Conservation (phyloP, 1,284 basidiomycete genomes). For the Fomes fomentarius region DNA sequence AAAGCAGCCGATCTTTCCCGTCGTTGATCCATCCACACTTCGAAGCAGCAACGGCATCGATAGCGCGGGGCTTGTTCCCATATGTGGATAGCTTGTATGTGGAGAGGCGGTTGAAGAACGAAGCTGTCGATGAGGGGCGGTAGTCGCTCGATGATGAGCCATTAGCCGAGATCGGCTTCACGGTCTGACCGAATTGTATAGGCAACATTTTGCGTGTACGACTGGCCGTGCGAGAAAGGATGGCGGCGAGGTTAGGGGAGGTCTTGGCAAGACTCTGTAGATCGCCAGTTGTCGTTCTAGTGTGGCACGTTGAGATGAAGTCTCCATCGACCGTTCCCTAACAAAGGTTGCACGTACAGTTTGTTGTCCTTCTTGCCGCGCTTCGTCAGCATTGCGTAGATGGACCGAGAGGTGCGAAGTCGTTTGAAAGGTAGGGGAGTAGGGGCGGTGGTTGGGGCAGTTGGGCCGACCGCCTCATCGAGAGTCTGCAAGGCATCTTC, state of each 20-base stretch:
- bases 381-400: constrained; percentile 77
- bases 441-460: constrained; percentile 39
- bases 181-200: constrained; percentile 34
- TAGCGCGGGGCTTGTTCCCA: constrained; percentile 69
- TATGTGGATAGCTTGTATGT: constrained; percentile 81
- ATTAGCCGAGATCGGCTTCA: constrained; percentile 34
- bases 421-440: constrained; percentile 55
- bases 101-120: constrained; percentile 69
- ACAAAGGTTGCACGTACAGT: constrained; percentile 40
- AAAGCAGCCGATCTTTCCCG: constrained; percentile 74
- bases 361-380: constrained; percentile 62
- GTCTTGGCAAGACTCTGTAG: constrained; percentile 48
- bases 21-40: constrained; percentile 81
- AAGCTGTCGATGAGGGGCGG: constrained; percentile 72
- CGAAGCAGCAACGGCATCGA: constrained; percentile 77
- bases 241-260: constrained; percentile 69
- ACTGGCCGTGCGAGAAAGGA: constrained; percentile 62
- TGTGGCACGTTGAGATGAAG: constrained; percentile 2
- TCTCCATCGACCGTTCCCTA: not conserved
- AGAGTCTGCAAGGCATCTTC: constrained; percentile 70
- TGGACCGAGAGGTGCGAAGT: constrained; percentile 53
- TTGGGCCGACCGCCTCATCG: constrained; percentile 56
- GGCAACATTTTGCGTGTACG: constrained; percentile 56
- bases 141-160: constrained; percentile 58
- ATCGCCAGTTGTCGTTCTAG: constrained; percentile 25